Conservation (phyloP, 2,329 filamentous ascomycete genomes). For the Penicillium sp. region DNA sequence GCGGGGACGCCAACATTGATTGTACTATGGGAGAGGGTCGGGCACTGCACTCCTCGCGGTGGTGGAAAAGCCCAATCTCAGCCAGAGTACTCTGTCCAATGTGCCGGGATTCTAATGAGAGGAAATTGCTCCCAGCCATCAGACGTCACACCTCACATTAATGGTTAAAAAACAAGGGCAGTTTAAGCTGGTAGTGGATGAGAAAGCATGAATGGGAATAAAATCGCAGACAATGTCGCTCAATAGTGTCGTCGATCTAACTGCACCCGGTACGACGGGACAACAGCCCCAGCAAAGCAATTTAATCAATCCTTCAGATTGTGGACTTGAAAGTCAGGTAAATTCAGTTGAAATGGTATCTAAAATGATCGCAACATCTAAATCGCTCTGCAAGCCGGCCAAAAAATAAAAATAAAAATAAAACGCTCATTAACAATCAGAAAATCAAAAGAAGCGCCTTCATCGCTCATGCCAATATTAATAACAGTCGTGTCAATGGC, state of each 20-base stretch:
- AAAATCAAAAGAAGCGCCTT: background rate
- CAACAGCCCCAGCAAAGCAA: background rate
- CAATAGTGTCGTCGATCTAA: conserved; percentile 8
- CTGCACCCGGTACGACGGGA: background rate
- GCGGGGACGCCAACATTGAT: background rate
- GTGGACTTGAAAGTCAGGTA: background rate
- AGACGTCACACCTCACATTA: background rate
- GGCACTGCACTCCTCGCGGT: background rate
- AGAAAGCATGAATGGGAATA: background rate
- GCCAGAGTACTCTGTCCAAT: too few relatives aligned
- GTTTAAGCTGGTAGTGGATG: background rate
- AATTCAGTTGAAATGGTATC: background rate
- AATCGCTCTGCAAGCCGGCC: background rate
- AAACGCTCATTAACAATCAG: background rate
- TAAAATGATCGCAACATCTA: background rate
- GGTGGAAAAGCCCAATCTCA: too few relatives aligned
- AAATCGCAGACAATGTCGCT: background rate
- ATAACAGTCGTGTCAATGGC: background rate
- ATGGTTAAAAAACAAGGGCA: background rate
- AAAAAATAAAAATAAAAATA: background rate
- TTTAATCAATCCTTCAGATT: background rate
- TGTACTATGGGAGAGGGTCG: background rate
- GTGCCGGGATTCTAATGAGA: too few relatives aligned
- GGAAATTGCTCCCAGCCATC: background rate
- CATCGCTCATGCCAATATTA: background rate